Base-by-base conservation (phyloP, 805 yeast genomes). In the Wickerhamomyces rabaulensis region DNA sequence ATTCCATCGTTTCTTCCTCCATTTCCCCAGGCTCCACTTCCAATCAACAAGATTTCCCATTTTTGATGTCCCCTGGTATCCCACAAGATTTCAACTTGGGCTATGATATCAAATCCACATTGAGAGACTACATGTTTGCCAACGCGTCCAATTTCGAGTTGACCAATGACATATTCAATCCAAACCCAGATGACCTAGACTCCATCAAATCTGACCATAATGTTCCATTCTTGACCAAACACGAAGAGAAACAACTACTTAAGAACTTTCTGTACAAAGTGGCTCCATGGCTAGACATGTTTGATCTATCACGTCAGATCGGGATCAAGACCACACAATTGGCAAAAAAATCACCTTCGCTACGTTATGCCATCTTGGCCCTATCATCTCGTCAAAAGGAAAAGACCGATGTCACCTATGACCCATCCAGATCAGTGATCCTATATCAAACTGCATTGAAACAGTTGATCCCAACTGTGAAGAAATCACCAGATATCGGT, bases 201-300 rank as follows among this genome's bases (percentile, higher is more conserved):
- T 17, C 25, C 9, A 22, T 19, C 3, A 39, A 33, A 29, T 37
- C 16, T n/a, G 42, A 38, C 15, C 50, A 39, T 21, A 48, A 46
- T 8, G 27, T 61, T 38, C 52, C 56, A 10, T 60, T 56, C n/a
- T 42, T 62, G 4, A 48, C 57, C 8, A 56, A 60, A 68, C 73
- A 54, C 10, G 72, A 68, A 45, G 58, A 59, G 49, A 54, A 66
- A 47, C 27, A 50, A 12, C 49, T 70, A 40, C 50, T 66, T 54
- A 61, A 62, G 42, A 64, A 58, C 16, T 72, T 63, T 42, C 51
- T 69, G 3, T 69, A 68, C 44, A 66, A 67, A 29, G 64, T 71
- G 23, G 71, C 74, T 0, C 59, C 64, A 1, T 66, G 73, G 61
- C 49, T 69, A 17, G 74, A 69, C 46, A 68, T 70, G 67, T 70